phyloP scores from a whole-genome alignment of 1,284 basidiomycete species.

The Sporisorium sorghi region DNA sequence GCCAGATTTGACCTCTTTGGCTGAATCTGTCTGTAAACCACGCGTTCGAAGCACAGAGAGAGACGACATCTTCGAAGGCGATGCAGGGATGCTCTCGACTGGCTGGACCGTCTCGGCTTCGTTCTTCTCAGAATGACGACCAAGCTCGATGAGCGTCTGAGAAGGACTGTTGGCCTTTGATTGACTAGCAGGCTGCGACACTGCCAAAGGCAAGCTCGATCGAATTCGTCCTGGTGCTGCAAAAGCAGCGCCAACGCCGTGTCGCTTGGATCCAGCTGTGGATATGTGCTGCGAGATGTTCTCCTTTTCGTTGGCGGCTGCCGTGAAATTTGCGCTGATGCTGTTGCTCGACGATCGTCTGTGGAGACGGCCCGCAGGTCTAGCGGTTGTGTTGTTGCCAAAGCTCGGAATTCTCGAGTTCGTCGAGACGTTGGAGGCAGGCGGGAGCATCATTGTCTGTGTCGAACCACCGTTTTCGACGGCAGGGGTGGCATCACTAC shows the following conservation, averaged over 20 bases:
- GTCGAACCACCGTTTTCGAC: neutral
- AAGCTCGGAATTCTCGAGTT: conserved; percentile 31
- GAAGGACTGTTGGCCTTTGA: neutral
- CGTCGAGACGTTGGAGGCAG: neutral
- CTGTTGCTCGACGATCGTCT: conserved; percentile 23
- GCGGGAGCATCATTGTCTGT: conserved; percentile 2
- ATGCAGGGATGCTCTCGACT: neutral
- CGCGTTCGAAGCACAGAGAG: conserved; percentile 25
- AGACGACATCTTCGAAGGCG: conserved; percentile 17
- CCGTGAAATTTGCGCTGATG: neutral
- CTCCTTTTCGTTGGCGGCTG: conserved; percentile 21
- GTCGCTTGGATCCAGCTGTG: conserved; percentile 9
- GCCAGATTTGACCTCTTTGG: conserved; percentile 1
- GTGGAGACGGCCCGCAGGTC: neutral
- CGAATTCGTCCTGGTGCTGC: conserved; percentile 9
- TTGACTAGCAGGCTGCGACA: conserved; percentile 14
- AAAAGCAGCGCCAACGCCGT: conserved; percentile 8
- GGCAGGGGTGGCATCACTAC: neutral
- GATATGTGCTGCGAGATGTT: conserved; percentile 12
- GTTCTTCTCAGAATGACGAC: neutral
- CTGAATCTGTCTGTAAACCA: conserved; percentile 15
- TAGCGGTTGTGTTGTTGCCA: conserved; percentile 8
- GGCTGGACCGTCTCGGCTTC: neutral
- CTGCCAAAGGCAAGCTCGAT: conserved; percentile 30
- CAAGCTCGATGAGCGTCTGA: neutral